These are phyloP conservation scores for Brettanomyces anomalus DNA, from an alignment of 805 yeast species.

Conservation along the genomic window DNA sequence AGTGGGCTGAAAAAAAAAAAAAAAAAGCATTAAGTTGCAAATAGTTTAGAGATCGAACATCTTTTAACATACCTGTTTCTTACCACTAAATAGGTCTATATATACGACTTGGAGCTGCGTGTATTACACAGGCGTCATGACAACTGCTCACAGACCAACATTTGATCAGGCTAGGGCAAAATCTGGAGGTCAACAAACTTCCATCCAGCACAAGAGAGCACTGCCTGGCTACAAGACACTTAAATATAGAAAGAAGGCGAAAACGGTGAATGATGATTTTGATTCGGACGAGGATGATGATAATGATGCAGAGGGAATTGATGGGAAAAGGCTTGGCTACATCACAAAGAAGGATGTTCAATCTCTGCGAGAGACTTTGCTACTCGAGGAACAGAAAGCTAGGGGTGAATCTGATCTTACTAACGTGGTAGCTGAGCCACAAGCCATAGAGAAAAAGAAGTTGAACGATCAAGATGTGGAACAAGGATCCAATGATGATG, in stretches of 20 bases:
- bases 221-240: constrained; percentile 47
- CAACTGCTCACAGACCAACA: constrained; percentile 64
- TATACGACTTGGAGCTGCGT: no score
- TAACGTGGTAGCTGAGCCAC: constrained; percentile 3
- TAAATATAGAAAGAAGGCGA: constrained; percentile 32
- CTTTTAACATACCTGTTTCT: no score
- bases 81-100: no score
- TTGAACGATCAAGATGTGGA: constrained; percentile 40
- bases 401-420: constrained; percentile 17
- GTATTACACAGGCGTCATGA: constrained; percentile 41
- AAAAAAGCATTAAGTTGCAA: no score
- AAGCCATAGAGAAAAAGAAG: constrained; percentile 30
- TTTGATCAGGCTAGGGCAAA: constrained; percentile 57
- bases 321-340: constrained; percentile 3
- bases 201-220: constrained; percentile 43
- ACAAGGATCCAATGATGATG: constrained; percentile 23
- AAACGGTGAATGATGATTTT: constrained; percentile 14
- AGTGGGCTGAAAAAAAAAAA: no score
- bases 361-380: neutral
- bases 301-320: constrained; percentile 26
- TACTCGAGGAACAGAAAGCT: constrained; percentile 21
- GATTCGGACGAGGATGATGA: constrained; percentile 28
- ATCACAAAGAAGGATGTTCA: neutral
- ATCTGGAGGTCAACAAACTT: constrained; percentile 30
- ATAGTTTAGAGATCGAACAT: no score